A percentile compares a stretch with the other conserved stretches of the same genome.
These are phyloP conservation scores for Sporothrix schenckii DNA, from an alignment of 2,329 filamentous ascomycete species.

Conservation along the genomic window DNA sequence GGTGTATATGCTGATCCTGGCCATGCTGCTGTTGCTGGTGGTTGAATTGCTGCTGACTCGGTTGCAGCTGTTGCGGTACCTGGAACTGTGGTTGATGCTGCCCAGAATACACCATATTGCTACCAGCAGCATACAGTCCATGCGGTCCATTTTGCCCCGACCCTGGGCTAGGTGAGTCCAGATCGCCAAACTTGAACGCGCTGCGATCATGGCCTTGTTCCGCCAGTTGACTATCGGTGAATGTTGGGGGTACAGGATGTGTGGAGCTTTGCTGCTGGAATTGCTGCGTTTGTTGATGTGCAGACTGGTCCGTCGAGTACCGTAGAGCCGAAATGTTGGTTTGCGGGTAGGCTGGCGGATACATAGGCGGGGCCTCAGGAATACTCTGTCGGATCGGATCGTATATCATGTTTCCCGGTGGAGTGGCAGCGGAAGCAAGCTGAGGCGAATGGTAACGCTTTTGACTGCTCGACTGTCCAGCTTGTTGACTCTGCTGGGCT, in stretches of 20 bases:
- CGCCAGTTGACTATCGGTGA: background rate
- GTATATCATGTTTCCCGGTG: slow-evolving; percentile 62
- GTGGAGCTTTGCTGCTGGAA: background rate
- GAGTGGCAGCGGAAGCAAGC: slow-evolving; percentile 49
- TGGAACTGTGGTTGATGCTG: slow-evolving; percentile 18
- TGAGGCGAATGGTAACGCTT: slow-evolving; percentile 37
- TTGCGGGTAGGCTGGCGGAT: slow-evolving; percentile 55
- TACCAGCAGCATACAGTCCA: background rate
- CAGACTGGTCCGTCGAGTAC: slow-evolving; percentile 45
- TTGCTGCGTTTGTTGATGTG: slow-evolving; percentile 34
- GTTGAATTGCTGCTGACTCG: slow-evolving; percentile 12
- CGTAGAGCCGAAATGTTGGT: slow-evolving; percentile 53
- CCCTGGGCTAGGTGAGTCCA: background rate
- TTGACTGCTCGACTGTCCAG: slow-evolving; percentile 26
- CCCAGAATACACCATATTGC: slow-evolving; percentile 32
- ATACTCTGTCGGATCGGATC: slow-evolving; percentile 62
- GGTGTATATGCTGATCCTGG: slow-evolving; percentile 34
- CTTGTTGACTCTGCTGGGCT: slow-evolving; percentile 29
- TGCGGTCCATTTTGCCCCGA: background rate
- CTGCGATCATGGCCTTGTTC: background rate
- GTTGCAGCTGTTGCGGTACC: slow-evolving; percentile 24
- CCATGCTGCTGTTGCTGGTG: slow-evolving; percentile 32
- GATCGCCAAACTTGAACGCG: background rate
- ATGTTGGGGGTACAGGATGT: background rate
- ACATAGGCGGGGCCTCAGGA: slow-evolving; percentile 54